Conservation (phyloP, 2,329 filamentous ascomycete species). For the Xylaria polymorpha region DNA sequence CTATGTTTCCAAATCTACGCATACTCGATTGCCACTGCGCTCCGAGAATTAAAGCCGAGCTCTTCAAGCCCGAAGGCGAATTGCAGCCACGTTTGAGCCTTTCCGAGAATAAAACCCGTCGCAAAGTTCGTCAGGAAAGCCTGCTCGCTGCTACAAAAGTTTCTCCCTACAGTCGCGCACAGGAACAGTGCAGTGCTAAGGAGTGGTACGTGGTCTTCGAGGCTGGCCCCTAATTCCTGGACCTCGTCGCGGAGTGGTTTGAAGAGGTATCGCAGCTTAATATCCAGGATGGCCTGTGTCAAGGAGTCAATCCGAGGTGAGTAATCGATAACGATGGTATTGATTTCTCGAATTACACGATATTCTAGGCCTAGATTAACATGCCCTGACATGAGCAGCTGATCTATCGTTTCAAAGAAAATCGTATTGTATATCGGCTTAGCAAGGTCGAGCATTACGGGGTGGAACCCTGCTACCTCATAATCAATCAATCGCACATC, state of each 20-base stretch:
- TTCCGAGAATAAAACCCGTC: constrained; percentile 4
- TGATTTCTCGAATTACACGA: background rate
- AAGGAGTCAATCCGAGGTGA: constrained; percentile 22
- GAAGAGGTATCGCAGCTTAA: constrained; percentile 35
- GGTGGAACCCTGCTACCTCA: constrained; percentile 27
- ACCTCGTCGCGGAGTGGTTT: constrained; percentile 28
- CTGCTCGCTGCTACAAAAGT: background rate
- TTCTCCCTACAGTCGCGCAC: constrained; percentile 5
- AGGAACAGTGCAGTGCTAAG: constrained; percentile 21
- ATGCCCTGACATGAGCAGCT: background rate
- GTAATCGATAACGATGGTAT: constrained; percentile 19
- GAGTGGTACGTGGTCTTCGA: constrained; percentile 25
- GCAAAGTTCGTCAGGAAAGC: constrained; percentile 24
- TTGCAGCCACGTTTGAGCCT: constrained; percentile 8
- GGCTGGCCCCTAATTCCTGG: background rate
- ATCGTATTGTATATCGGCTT: constrained; percentile 32
- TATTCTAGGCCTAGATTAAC: background rate
- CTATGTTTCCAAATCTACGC: background rate
- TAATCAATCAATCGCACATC: constrained; percentile 27
- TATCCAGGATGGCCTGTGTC: constrained; percentile 30
- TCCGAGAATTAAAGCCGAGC: constrained; percentile 10
- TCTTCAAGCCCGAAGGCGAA: background rate
- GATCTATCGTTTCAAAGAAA: constrained; percentile 27
- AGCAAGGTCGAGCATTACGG: constrained; percentile 37
- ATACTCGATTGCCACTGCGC: background rate